phyloP scores from a whole-genome alignment of 2,329 filamentous ascomycete species.

The Neofusicoccum kwambonambiense region DNA sequence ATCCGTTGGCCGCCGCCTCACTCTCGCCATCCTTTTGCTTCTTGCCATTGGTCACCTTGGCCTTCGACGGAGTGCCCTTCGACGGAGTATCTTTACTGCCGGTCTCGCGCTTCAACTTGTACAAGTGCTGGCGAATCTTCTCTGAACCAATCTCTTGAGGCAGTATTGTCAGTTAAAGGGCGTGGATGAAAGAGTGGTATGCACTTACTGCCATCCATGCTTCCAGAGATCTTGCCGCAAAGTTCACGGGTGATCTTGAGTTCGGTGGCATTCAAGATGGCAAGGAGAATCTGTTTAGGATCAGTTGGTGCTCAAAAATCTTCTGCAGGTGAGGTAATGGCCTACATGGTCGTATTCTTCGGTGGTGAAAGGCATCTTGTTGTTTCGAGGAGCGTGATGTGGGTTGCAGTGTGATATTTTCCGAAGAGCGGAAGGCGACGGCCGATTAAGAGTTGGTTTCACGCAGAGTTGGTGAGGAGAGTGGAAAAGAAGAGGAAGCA shows the following conservation, averaged over 20 bases:
- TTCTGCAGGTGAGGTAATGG: neutral
- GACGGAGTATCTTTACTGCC: neutral
- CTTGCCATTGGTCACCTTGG: neutral
- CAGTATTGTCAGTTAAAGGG: no score
- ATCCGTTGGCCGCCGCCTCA: neutral
- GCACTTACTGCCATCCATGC: neutral
- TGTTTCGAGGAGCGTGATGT: no score
- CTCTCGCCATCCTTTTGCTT: neutral
- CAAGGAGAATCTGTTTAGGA: neutral
- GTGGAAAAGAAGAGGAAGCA: no score
- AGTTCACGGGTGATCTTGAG: neutral
- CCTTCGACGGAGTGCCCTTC: neutral
- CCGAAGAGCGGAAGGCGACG: no score
- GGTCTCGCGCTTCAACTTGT: neutral
- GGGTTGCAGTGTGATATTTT: no score
- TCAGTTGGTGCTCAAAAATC: no score
- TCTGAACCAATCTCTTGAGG: neutral
- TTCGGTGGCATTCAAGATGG: neutral
- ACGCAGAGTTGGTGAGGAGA: no score
- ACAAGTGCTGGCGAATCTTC: neutral
- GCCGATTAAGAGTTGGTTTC: no score
- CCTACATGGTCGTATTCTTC: neutral
- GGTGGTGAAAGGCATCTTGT: neutral
- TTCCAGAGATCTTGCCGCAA: neutral
- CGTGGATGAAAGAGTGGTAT: no score